These are phyloP conservation scores for Xylariomycetidae sp. DNA, from an alignment of 2,329 filamentous ascomycete genomes.

Conservation along the genomic window DNA sequence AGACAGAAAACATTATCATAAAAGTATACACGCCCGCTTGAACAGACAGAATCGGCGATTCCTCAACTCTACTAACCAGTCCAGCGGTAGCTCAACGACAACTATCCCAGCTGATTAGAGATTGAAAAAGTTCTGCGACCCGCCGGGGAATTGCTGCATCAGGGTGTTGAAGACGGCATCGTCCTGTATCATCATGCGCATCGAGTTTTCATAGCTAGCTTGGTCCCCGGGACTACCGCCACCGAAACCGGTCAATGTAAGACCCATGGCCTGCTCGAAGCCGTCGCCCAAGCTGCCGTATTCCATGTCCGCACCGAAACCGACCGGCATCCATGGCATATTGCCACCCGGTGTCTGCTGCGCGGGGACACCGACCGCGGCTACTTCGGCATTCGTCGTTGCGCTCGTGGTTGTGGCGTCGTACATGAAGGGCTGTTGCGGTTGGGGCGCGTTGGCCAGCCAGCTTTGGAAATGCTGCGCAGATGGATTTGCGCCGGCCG, in stretches of 20 bases:
- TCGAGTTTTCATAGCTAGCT: conserved; percentile 17
- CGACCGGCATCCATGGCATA: conserved; percentile 25
- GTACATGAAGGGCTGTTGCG: conserved; percentile 33
- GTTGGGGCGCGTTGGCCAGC: conserved; percentile 11
- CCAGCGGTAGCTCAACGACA: too few relatives aligned
- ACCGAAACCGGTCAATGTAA: conserved; percentile 34
- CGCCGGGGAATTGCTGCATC: conserved; percentile 3
- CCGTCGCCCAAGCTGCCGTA: conserved; percentile 33
- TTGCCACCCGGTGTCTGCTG: conserved; percentile 2
- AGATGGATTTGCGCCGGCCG: conserved; percentile 15
- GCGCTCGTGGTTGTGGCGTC: conserved; percentile 16
- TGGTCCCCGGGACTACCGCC: conserved; percentile 21
- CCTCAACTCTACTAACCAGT: too few relatives aligned
- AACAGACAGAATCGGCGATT: too few relatives aligned
- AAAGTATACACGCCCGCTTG: too few relatives aligned
- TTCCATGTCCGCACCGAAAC: conserved; percentile 29
- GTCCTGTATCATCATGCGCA: conserved; percentile 22
- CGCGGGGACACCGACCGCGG: not conserved
- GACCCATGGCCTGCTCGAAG: conserved; percentile 39
- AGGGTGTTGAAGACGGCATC: conserved; percentile 13
- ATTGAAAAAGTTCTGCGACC: conserved; percentile 1
- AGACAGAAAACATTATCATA: too few relatives aligned
- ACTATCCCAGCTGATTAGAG: conserved; percentile 2
- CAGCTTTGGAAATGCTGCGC: conserved; percentile 17
- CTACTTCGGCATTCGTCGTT: not conserved